A percentile compares a stretch with the other conserved stretches of the same genome.
phyloP scores from a whole-genome alignment of 257 asterid species.

The Linaria vulgaris region DNA sequence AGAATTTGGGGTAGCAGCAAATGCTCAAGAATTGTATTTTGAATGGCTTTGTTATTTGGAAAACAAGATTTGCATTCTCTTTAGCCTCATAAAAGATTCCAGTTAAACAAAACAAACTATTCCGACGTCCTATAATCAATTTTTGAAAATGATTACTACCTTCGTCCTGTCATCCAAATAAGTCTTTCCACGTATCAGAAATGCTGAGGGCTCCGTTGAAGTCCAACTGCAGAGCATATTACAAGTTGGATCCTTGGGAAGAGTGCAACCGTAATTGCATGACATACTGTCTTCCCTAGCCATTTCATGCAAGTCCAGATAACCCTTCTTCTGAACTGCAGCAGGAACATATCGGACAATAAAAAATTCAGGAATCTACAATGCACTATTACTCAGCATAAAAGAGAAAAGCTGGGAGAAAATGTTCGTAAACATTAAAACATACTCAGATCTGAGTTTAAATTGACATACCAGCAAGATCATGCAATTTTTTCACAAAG shows the following conservation, averaged over 20 bases:
- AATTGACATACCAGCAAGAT: conserved; percentile 72
- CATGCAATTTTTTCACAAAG: conserved; percentile 86
- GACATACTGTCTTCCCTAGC: conserved; percentile 66
- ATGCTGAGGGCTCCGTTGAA: conserved; percentile 76
- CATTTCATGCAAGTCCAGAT: conserved; percentile 82
- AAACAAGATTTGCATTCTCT: no score
- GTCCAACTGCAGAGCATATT: conserved; percentile 89
- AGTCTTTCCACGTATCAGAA: conserved; percentile 89
- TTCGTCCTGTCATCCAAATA: conserved; percentile 85
- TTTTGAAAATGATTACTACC: conserved; percentile 37
- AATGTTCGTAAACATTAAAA: conserved; percentile 7
- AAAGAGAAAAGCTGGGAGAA: conserved; percentile 13
- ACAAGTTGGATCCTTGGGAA: conserved; percentile 80
- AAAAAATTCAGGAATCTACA: conserved; percentile 20
- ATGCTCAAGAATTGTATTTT: no score
- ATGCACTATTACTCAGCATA: conserved; percentile 18
- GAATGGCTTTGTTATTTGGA: no score
- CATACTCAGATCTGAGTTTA: conserved; percentile 20
- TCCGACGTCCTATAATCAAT: no score
- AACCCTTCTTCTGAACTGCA: conserved; percentile 92
- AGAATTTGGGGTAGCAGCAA: no score
- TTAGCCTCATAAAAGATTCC: no score
- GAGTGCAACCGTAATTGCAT: conserved; percentile 85
- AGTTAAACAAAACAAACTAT: no score
- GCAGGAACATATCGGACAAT: conserved; percentile 30